Evolutionary conservation across 2,329 filamentous ascomycete species (phyloP).

Genomic region (Epichloe festucae): DNA sequence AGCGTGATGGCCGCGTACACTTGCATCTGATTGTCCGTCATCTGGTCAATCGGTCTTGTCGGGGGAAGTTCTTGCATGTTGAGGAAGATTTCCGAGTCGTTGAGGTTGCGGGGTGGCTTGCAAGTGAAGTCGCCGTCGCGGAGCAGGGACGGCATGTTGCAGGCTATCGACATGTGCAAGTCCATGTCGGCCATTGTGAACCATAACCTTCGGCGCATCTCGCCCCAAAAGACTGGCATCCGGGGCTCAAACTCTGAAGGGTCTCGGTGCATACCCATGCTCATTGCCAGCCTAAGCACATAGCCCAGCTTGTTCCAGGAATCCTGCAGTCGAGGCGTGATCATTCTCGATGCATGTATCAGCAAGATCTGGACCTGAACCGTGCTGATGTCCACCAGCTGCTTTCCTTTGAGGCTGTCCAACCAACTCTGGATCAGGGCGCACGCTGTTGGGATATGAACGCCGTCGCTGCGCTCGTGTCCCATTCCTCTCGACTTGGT

Average conservation of each 20-base stretch:
- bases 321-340: slow-evolving; percentile 36
- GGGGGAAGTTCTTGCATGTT: slow-evolving; percentile 37
- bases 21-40: slow-evolving; percentile 40
- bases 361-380: slow-evolving; percentile 43
- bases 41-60: slow-evolving; percentile 36
- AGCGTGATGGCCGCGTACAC: slow-evolving; percentile 40
- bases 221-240: slow-evolving; percentile 37
- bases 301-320: slow-evolving; percentile 42
- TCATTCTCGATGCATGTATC: slow-evolving; percentile 38
- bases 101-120: slow-evolving; percentile 37
- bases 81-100: slow-evolving; percentile 35
- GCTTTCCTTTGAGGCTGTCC: slow-evolving; percentile 37
- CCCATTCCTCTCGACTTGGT: slow-evolving; percentile 36
- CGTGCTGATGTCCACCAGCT: slow-evolving; percentile 37
- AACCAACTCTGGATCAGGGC: slow-evolving; percentile 42
- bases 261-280: slow-evolving; percentile 45
- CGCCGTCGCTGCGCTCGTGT: slow-evolving; percentile 38
- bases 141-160: slow-evolving; percentile 37
- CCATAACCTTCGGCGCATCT: slow-evolving; percentile 42
- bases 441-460: slow-evolving; percentile 44
- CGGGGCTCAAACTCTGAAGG: slow-evolving; percentile 38
- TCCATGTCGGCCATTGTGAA: slow-evolving; percentile 45
- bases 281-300: slow-evolving; percentile 44
- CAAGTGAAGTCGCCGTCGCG: slow-evolving; percentile 42
- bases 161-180: slow-evolving; percentile 38